phyloP scores from a whole-genome alignment of 2,329 filamentous ascomycete genomes.

The Lecanosticta acicola region DNA sequence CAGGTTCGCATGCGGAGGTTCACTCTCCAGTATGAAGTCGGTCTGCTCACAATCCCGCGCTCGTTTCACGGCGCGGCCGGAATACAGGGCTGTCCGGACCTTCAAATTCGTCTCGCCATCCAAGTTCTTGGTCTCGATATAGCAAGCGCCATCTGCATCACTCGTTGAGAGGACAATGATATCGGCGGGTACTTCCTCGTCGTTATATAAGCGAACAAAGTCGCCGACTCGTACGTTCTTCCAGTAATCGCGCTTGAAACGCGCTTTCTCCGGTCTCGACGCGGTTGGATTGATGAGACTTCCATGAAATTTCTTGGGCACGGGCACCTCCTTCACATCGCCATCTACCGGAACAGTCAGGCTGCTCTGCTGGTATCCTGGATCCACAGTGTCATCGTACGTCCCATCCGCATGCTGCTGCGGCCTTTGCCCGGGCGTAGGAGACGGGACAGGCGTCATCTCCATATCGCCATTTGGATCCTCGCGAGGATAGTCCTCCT shows the following conservation, averaged over 20 bases:
- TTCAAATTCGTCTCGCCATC: slow-evolving; percentile 98
- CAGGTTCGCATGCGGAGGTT: slow-evolving; percentile 84
- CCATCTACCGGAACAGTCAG: slow-evolving; percentile 28
- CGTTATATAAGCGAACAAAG: slow-evolving; percentile 92
- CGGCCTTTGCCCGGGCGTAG: slow-evolving; percentile 52
- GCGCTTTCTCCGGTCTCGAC: slow-evolving; percentile 61
- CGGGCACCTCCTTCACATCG: slow-evolving; percentile 16
- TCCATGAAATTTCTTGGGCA: slow-evolving; percentile 53
- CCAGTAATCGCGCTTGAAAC: slow-evolving; percentile 91
- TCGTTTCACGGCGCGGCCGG: slow-evolving; percentile 74
- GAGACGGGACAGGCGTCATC: slow-evolving; percentile 92
- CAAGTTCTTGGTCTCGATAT: slow-evolving; percentile 96
- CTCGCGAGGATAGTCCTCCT: slow-evolving; percentile 34
- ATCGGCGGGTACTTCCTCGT: slow-evolving; percentile 92
- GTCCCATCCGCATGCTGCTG: slow-evolving; percentile 12
- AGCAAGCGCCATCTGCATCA: slow-evolving; percentile 88
- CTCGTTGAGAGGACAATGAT: slow-evolving; percentile 89
- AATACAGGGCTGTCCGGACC: slow-evolving; percentile 83
- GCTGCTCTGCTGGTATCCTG: slow-evolving; percentile 15
- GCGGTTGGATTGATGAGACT: slow-evolving; percentile 69
- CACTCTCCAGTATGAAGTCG: slow-evolving; percentile 83
- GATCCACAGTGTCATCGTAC: slow-evolving; percentile 12
- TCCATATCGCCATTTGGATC: slow-evolving; percentile 65
- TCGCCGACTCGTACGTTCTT: slow-evolving; percentile 94
- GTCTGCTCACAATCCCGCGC: slow-evolving; percentile 87